Conservation (phyloP, 352 stramenopile genomes). For the Pythium rhizo-oryzae region DNA sequence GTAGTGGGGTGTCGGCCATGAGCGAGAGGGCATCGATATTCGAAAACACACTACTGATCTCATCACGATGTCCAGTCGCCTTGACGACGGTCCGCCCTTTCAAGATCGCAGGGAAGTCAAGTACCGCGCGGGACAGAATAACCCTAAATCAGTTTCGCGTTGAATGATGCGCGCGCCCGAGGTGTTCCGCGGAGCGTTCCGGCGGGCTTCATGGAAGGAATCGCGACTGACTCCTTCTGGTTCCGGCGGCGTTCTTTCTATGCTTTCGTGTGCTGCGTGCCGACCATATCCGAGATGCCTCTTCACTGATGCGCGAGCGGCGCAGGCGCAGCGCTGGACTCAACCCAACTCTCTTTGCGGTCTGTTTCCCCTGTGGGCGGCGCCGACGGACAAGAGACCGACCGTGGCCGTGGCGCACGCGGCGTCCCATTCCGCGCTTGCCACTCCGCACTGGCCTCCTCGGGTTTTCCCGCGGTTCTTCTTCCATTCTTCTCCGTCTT, state of each 20-base stretch:
- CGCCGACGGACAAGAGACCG: background rate
- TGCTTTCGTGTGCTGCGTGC: conserved; percentile 7
- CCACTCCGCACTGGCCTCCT: conserved; percentile 26
- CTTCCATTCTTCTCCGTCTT: conserved; percentile 15
- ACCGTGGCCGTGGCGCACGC: background rate
- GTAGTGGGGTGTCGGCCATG: no score
- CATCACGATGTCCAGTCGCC: conserved; percentile 8
- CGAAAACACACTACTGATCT: no score
- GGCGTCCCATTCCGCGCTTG: conserved; percentile 14
- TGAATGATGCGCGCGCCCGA: background rate
- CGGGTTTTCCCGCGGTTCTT: conserved; percentile 9
- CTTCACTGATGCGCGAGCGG: background rate
- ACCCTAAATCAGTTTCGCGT: background rate
- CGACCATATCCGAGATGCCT: conserved; percentile 17
- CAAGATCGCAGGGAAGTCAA: no score
- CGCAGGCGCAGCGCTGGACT: conserved; percentile 7
- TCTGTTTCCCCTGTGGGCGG: background rate
- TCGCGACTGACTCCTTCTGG: background rate
- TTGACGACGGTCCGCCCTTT: conserved; percentile 19
- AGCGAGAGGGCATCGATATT: background rate
- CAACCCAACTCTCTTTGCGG: background rate
- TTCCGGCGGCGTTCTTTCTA: conserved; percentile 16
- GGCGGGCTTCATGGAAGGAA: conserved; percentile 19
- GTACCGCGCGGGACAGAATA: conserved; percentile 18
- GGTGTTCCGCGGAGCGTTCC: conserved; percentile 16